Base-by-base conservation (phyloP, 1,139 yeast species). In the Suhomyces bokatorum region DNA sequence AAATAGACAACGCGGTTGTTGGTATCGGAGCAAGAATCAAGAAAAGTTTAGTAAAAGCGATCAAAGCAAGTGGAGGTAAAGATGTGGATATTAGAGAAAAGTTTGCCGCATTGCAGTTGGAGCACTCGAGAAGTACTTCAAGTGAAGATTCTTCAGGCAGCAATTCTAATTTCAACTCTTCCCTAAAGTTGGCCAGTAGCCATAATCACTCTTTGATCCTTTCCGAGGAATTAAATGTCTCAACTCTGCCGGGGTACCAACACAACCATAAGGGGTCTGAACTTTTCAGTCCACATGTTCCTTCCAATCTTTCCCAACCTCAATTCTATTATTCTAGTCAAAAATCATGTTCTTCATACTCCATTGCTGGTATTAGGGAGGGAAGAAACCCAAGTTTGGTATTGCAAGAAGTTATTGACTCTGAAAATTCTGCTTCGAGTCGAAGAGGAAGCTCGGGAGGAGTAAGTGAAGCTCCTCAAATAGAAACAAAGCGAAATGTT, bases 1-100 rank as follows among this genome's bases (percentile, higher is more conserved):
- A 88, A 52, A 77, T 87, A 13, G 77, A 83, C 51, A 78, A 80
- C 51, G 96, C 97, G 0, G 89, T 89, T 2, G 78, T 83, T 33
- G 96, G 96, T 10, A 74, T 87, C 42, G 93, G 93, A 6, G 77
- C 81, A 37, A 73, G 84, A 48, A 75, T 89, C 36, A 80, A 75
- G 50, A 77, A 79, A 48, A 80, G 86, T 31, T 66, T 87, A 17
- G 71, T 83, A 2, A 75, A 75, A 44, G 88, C 89, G 0, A 61
- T 69, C 26, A 59, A 56, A 13, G 64, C 68, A 3, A 66, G 67
- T 4, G 64, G 70, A 2, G 64, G 63, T 6, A 63, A 57, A 42
- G 71, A 67, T 41, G 43, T 53, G 12, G 72, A 66, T 38, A 54
- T 60, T 6, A 50, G 61, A 41, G 58, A 56, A 42, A 63, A 58